These are phyloP conservation scores for Epichloe hybrida DNA, from an alignment of 2,329 filamentous ascomycete species.

Conservation along the genomic window DNA sequence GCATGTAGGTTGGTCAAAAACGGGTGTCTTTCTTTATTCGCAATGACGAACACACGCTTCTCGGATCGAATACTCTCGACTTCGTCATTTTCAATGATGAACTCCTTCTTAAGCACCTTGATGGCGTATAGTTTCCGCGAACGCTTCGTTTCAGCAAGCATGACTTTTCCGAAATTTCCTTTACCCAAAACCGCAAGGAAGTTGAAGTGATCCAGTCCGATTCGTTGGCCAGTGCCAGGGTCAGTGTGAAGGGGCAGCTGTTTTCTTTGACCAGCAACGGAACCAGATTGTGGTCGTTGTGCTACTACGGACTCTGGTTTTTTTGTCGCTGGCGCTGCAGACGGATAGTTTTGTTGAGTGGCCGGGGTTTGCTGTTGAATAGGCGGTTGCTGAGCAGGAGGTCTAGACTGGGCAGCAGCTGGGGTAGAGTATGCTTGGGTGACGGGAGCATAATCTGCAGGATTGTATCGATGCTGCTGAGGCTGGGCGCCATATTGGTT, in stretches of 20 bases:
- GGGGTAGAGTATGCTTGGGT: slow-evolving; percentile 29
- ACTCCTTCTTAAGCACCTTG: slow-evolving; percentile 98
- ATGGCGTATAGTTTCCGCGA: slow-evolving; percentile 90
- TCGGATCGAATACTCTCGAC: slow-evolving; percentile 96
- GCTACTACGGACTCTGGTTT: slow-evolving; percentile 26
- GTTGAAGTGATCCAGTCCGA: slow-evolving; percentile 97
- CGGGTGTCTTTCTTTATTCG: slow-evolving; percentile 91
- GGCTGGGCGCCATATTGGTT: slow-evolving; percentile 19
- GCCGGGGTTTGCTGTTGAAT: slow-evolving; percentile 18
- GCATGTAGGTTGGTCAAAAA: slow-evolving; percentile 92
- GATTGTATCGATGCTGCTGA: slow-evolving; percentile 56
- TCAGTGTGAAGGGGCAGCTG: slow-evolving; percentile 57
- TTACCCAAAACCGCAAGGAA: slow-evolving; percentile 97
- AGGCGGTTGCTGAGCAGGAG: slow-evolving; percentile 13
- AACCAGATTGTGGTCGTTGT: slow-evolving; percentile 17
- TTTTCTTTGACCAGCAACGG: slow-evolving; percentile 32
- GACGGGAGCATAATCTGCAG: slow-evolving; percentile 58
- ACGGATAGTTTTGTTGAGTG: slow-evolving; percentile 25
- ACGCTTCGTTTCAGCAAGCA: slow-evolving; percentile 94
- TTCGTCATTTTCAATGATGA: slow-evolving; percentile 98
- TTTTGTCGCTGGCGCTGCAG: slow-evolving; percentile 13
- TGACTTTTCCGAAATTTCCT: slow-evolving; percentile 99
- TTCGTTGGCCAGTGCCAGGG: slow-evolving; percentile 64
- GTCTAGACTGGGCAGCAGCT: slow-evolving; percentile 18
- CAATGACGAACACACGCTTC: slow-evolving; percentile 92